Conservation (phyloP, 768 basidiomycete species). For the Rhizopogon vinicolor region DNA sequence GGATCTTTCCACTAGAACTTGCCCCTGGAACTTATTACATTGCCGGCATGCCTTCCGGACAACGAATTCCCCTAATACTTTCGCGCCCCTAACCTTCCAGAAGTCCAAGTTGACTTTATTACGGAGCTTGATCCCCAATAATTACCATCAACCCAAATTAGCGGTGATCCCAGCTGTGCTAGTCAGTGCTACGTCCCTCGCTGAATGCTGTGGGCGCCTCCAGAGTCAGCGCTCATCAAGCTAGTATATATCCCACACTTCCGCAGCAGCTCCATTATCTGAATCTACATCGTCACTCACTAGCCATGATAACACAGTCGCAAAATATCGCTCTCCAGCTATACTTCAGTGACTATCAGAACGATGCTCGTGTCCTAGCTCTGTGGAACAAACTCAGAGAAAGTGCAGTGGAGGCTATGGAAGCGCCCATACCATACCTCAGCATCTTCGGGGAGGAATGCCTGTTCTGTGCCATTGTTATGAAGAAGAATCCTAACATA, state of each 20-base stretch:
- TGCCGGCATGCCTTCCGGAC: too few species aligned
- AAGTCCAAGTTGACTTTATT: too few species aligned
- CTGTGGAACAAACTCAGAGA: slow-evolving; percentile 20
- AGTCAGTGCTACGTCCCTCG: background rate
- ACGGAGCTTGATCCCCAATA: too few species aligned
- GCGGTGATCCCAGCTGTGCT: background rate
- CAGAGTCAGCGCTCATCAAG: background rate
- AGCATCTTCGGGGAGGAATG: slow-evolving; percentile 24
- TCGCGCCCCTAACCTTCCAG: too few species aligned
- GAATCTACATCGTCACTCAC: background rate
- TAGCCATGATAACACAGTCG: background rate
- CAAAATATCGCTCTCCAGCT: background rate
- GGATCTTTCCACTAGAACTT: too few species aligned
- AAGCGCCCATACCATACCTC: slow-evolving; percentile 17
- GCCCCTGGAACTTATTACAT: too few species aligned
- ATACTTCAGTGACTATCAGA: background rate
- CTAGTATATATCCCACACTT: background rate
- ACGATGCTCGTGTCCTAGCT: background rate
- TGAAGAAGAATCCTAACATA: background rate
- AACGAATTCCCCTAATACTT: too few species aligned
- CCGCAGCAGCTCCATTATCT: background rate
- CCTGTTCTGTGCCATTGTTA: slow-evolving; percentile 21
- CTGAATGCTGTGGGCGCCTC: background rate
- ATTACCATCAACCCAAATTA: background rate
- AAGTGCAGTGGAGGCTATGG: slow-evolving; percentile 22